phyloP scores from a whole-genome alignment of 2,329 filamentous ascomycete species.

The Trichoderma endophyticum region DNA sequence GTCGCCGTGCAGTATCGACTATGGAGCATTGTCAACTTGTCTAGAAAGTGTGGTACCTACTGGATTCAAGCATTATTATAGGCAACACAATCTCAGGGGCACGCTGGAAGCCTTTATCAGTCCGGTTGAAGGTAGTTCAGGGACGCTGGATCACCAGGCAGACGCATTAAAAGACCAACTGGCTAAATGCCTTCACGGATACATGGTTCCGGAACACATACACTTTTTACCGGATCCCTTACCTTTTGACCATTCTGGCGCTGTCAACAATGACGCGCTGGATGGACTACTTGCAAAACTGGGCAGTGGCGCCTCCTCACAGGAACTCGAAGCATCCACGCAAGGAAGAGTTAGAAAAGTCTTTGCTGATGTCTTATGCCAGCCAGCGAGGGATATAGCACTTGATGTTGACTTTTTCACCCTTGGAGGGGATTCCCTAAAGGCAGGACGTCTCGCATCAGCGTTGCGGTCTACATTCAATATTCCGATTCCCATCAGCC shows the following conservation, averaged over 20 bases:
- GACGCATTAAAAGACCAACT: slow-evolving; percentile 23
- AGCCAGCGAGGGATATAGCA: slow-evolving; percentile 38
- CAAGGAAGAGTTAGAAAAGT: slow-evolving; percentile 41
- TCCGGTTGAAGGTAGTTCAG: slow-evolving; percentile 17
- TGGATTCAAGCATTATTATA: slow-evolving; percentile 22
- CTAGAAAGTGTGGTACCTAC: slow-evolving; percentile 22
- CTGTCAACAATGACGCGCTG: slow-evolving; percentile 36
- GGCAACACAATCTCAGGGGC: slow-evolving; percentile 5
- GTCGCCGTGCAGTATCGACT: slow-evolving; percentile 33
- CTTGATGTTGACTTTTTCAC: slow-evolving; percentile 48
- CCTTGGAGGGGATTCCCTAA: slow-evolving; percentile 53
- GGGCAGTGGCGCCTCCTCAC: slow-evolving; percentile 24
- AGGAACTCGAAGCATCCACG: slow-evolving; percentile 26
- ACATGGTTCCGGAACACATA: slow-evolving; percentile 40
- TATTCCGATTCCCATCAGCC: slow-evolving; percentile 47
- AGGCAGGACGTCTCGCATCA: slow-evolving; percentile 51
- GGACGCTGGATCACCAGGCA: not conserved
- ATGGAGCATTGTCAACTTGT: slow-evolving; percentile 26
- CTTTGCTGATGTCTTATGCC: slow-evolving; percentile 45
- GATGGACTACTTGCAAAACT: slow-evolving; percentile 31
- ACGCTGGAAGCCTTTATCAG: slow-evolving; percentile 26
- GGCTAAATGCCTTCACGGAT: slow-evolving; percentile 27
- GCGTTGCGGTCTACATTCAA: slow-evolving; percentile 48
- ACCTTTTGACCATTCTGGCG: slow-evolving; percentile 31
- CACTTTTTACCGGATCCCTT: slow-evolving; percentile 35